A percentile compares a stretch with the other conserved stretches of the same genome.
Conservation (phyloP, 805 yeast genomes). For the Naumovozyma baii region DNA sequence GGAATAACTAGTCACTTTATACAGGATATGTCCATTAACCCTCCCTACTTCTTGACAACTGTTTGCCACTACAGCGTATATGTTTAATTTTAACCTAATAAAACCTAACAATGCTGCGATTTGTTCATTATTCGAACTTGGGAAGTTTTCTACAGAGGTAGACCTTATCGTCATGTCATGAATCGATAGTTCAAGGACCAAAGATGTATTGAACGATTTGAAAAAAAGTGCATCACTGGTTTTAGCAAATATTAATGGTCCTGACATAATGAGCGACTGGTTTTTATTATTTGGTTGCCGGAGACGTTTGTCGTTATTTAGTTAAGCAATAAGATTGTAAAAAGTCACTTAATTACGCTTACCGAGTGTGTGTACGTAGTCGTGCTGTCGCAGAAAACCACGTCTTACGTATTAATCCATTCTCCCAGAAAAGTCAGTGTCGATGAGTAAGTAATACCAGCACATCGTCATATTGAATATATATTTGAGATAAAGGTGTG, state of each 20-base stretch:
- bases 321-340: too few relatives aligned
- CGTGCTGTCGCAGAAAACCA: too few relatives aligned
- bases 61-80: slow-evolving; percentile 64
- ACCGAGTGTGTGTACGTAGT: too few relatives aligned
- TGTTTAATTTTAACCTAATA: slow-evolving; percentile 52
- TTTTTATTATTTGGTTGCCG: too few relatives aligned
- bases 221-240: slow-evolving; percentile 32
- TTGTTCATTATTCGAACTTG: slow-evolving; percentile 24
- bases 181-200: slow-evolving; percentile 3
- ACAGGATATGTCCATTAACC: slow-evolving; percentile 46
- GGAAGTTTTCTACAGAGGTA: slow-evolving; percentile 26
- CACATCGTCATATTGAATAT: too few relatives aligned
- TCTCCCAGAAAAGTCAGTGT: too few relatives aligned
- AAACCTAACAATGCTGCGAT: slow-evolving; percentile 75
- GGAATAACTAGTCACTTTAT: slow-evolving; percentile 41
- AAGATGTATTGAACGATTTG: slow-evolving; percentile 20
- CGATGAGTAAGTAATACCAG: too few relatives aligned
- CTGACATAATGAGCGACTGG: not conserved
- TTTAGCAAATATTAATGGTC: slow-evolving; percentile 33
- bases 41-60: slow-evolving; percentile 57
- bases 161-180: slow-evolving; percentile 8
- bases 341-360: too few relatives aligned
- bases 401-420: too few relatives aligned
- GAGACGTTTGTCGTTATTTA: too few relatives aligned
- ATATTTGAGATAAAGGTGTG: too few relatives aligned